These are phyloP conservation scores for Salix arbutifolia DNA, from an alignment of 345 rosid genomes.

Conservation along the genomic window DNA sequence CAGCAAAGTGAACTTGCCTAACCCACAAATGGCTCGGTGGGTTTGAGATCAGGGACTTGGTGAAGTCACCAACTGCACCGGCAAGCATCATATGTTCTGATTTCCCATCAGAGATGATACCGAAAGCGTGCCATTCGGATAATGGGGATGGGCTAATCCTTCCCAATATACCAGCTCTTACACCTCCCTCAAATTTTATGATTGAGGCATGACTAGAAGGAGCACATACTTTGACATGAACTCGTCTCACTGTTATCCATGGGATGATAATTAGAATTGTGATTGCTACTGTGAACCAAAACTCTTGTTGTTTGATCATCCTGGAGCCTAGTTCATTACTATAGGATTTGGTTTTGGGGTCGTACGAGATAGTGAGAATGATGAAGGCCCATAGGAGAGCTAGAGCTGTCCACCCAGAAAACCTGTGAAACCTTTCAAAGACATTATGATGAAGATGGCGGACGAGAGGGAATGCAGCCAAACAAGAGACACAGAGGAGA, in stretches of 20 bases:
- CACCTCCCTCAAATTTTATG: slow-evolving; percentile 65
- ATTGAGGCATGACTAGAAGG: slow-evolving; percentile 77
- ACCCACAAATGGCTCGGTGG: slow-evolving; percentile 83
- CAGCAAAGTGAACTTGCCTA: slow-evolving; percentile 67
- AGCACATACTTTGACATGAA: slow-evolving; percentile 45
- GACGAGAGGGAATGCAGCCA: slow-evolving; percentile 70
- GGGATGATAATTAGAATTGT: slow-evolving; percentile 56
- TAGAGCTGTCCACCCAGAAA: slow-evolving; percentile 70
- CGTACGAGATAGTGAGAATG: slow-evolving; percentile 51
- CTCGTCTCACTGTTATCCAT: slow-evolving; percentile 71
- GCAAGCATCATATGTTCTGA: slow-evolving; percentile 82
- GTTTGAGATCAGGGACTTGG: slow-evolving; percentile 53
- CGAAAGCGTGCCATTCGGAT: slow-evolving; percentile 93
- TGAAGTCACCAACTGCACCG: slow-evolving; percentile 86
- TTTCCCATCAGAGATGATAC: slow-evolving; percentile 72
- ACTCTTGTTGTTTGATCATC: slow-evolving; percentile 52
- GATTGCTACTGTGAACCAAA: slow-evolving; percentile 67
- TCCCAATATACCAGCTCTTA: slow-evolving; percentile 67
- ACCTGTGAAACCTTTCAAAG: slow-evolving; percentile 69
- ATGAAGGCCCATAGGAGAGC: slow-evolving; percentile 67
- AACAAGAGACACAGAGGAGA: slow-evolving; percentile 52
- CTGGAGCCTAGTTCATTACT: slow-evolving; percentile 36
- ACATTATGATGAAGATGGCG: slow-evolving; percentile 82
- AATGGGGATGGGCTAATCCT: slow-evolving; percentile 90
- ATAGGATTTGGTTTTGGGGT: slow-evolving; percentile 54